Conservation (phyloP, 768 basidiomycete genomes). For the Mycena maculata region DNA sequence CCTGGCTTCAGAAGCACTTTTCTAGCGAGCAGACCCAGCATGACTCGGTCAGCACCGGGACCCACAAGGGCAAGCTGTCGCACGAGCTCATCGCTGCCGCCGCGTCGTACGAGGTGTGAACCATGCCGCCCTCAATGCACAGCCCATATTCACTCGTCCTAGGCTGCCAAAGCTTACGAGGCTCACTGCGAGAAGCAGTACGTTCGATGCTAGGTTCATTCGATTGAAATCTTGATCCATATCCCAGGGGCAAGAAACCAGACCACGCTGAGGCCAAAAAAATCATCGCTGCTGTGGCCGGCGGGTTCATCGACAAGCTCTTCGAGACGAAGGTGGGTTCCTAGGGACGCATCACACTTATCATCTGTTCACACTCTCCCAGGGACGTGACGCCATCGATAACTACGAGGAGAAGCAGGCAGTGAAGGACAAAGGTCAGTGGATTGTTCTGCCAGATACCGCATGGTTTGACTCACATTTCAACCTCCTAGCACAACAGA, state of each 20-base stretch:
- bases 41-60: too few relatives aligned
- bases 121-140: too few relatives aligned
- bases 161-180: conserved; percentile 27
- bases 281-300: conserved; percentile 14
- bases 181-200: conserved; percentile 21
- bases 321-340: conserved; percentile 23
- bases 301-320: conserved; percentile 16
- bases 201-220: background rate
- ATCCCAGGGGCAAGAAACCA: conserved; percentile 20
- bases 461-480: background rate
- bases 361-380: too few relatives aligned
- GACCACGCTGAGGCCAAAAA: conserved; percentile 22
- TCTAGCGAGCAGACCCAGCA: too few relatives aligned
- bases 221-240: background rate
- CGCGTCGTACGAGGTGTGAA: conserved; percentile 24
- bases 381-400: conserved; percentile 15
- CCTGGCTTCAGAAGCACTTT: too few relatives aligned
- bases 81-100: conserved; percentile 29
- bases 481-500: conserved; percentile 6
- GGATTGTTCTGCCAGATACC: background rate
- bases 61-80: conserved; percentile 17
- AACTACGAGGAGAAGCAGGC: conserved; percentile 1
- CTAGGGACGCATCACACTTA: background rate
- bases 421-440: conserved; percentile 12
- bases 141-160: background rate